Evolutionary conservation across 2,329 filamentous ascomycete species (phyloP).

Genomic region (Neofusicoccum kwambonambiense): DNA sequence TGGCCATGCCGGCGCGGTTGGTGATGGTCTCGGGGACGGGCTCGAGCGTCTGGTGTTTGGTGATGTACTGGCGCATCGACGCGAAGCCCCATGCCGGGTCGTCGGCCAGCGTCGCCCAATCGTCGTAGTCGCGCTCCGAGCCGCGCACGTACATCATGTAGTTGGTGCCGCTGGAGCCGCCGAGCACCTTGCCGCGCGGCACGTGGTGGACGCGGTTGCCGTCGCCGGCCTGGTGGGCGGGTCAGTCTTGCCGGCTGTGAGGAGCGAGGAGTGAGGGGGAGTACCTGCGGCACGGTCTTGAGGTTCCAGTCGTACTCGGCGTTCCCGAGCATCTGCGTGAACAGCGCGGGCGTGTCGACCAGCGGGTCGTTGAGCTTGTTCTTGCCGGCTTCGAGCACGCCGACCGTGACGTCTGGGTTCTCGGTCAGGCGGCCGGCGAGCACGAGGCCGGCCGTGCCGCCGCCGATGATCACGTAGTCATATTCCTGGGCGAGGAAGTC

Average conservation of each 20-base stretch:
- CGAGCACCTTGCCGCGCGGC: constrained; percentile 30
- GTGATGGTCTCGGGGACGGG: constrained; percentile 28
- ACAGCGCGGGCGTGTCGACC: constrained; percentile 23
- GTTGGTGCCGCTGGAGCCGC: constrained; percentile 39
- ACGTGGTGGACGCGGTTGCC: neutral
- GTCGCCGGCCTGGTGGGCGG: neutral
- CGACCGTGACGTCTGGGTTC: constrained; percentile 23
- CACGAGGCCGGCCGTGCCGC: constrained; percentile 21
- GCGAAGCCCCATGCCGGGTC: constrained; percentile 45
- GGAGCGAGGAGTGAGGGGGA: too few species aligned
- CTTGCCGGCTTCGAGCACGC: constrained; percentile 23
- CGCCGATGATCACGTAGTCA: constrained; percentile 20
- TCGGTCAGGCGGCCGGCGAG: constrained; percentile 27
- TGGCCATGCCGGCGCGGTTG: constrained; percentile 29
- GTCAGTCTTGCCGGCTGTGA: too few species aligned
- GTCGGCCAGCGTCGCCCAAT: constrained; percentile 19
- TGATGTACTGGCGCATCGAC: constrained; percentile 46
- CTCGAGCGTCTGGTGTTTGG: constrained; percentile 39
- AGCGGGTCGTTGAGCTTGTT: constrained; percentile 29
- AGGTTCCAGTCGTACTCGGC: constrained; percentile 38
- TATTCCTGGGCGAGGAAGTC: neutral
- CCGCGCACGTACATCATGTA: constrained; percentile 34
- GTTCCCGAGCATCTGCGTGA: constrained; percentile 19
- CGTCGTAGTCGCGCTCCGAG: constrained; percentile 18
- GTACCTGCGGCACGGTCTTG: constrained; percentile 29